These are phyloP conservation scores for Citrus medica DNA, from an alignment of 345 rosid species.

Conservation along the genomic window DNA sequence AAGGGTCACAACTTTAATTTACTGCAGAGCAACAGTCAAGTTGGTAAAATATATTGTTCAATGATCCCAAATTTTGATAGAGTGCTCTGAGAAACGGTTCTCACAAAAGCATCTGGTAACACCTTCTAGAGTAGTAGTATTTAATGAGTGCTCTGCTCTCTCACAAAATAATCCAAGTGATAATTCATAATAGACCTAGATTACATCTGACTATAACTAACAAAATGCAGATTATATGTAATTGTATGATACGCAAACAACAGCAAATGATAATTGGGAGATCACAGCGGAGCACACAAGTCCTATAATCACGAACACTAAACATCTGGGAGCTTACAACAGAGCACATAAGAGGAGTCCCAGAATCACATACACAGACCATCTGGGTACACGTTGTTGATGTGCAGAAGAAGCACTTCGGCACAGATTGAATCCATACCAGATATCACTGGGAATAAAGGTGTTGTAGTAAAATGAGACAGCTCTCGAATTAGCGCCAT, in stretches of 20 bases:
- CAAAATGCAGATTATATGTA: neutral
- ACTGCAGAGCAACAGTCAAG: neutral
- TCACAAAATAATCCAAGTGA: neutral
- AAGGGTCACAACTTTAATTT: too few relatives aligned
- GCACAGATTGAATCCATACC: slow-evolving; percentile 84
- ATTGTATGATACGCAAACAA: neutral
- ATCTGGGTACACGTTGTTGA: neutral
- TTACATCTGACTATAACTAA: neutral
- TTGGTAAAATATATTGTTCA: too few relatives aligned
- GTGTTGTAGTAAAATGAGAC: slow-evolving; percentile 54
- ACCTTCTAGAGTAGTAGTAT: neutral
- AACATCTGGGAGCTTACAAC: slow-evolving; percentile 5
- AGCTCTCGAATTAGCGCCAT: slow-evolving; percentile 33
- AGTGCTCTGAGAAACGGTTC: neutral
- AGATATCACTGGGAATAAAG: slow-evolving; percentile 51
- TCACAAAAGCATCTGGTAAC: neutral
- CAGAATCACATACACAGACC: slow-evolving; percentile 18
- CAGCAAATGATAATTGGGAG: neutral
- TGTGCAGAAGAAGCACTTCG: slow-evolving; percentile 39
- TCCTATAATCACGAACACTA: neutral
- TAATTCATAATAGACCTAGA: neutral
- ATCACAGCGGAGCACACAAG: neutral
- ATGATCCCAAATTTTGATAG: neutral
- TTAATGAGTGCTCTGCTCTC: neutral
- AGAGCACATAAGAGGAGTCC: slow-evolving; percentile 32